These are phyloP conservation scores for Colletotrichum cuscutae DNA, from an alignment of 2,329 filamentous ascomycete species.

Conservation along the genomic window DNA sequence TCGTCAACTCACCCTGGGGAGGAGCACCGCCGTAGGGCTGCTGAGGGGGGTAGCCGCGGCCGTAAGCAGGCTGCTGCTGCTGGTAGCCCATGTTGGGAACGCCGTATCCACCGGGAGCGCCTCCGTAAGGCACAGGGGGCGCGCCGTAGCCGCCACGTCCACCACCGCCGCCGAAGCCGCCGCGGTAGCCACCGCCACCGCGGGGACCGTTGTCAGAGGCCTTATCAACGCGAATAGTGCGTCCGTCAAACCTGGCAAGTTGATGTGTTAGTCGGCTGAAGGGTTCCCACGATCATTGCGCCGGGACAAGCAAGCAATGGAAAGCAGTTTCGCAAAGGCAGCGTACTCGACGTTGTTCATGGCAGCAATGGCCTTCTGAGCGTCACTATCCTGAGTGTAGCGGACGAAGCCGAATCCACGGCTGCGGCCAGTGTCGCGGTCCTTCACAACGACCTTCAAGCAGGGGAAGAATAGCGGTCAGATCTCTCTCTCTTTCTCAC, in stretches of 20 bases:
- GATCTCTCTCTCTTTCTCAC: conserved; percentile 17
- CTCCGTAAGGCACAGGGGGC: conserved; percentile 46
- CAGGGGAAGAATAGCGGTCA: conserved; percentile 34
- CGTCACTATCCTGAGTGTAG: conserved; percentile 80
- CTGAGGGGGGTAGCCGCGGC: conserved; percentile 56
- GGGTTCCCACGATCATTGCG: conserved; percentile 4
- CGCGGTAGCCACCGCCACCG: conserved; percentile 64
- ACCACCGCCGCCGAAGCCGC: conserved; percentile 50
- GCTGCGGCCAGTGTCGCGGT: conserved; percentile 95
- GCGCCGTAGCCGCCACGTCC: conserved; percentile 47
- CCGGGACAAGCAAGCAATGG: conserved; percentile 37
- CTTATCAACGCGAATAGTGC: conserved; percentile 94
- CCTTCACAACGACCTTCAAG: conserved; percentile 91
- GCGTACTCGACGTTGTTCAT: conserved; percentile 94
- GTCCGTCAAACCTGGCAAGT: conserved; percentile 84
- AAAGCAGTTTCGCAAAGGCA: conserved; percentile 34
- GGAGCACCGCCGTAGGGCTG: conserved; percentile 46
- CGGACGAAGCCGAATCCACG: conserved; percentile 98
- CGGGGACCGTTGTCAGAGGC: conserved; percentile 83
- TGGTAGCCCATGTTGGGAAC: conserved; percentile 48
- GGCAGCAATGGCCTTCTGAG: conserved; percentile 77
- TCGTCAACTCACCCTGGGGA: conserved; percentile 50
- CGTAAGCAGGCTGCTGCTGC: conserved; percentile 47
- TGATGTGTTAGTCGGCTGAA: conserved; percentile 8
- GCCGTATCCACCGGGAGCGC: conserved; percentile 44